Percentiles rank a stretch among this genome's conserved stretches.
Evolutionary conservation across 2,329 filamentous ascomycete genomes (phyloP).

Genomic region (Exophiala viscosa): DNA sequence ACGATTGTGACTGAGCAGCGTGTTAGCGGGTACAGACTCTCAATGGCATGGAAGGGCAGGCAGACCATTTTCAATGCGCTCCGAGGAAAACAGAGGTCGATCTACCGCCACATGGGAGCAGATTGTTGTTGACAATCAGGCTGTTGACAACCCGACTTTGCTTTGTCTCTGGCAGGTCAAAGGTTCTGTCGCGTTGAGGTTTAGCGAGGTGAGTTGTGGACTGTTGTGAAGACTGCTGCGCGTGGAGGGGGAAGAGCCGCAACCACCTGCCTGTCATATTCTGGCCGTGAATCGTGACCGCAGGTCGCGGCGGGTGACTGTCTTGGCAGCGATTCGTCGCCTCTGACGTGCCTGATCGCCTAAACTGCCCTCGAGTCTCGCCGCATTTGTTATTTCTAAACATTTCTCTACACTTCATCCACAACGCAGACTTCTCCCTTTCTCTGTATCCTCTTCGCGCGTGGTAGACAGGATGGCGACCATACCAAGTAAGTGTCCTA

Average conservation of each 20-base stretch:
- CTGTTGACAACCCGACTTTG: not conserved
- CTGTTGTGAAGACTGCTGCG: conserved; percentile 31
- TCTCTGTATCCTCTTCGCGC: not conserved
- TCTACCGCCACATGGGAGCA: conserved; percentile 15
- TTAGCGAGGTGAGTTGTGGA: not conserved
- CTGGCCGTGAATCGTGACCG: too few relatives aligned
- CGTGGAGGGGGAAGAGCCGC: not conserved
- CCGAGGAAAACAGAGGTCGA: not conserved
- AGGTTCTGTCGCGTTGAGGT: not conserved
- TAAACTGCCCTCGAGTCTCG: too few relatives aligned
- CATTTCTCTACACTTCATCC: not conserved
- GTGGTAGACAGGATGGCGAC: conserved; percentile 48
- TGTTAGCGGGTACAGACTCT: conserved; percentile 29
- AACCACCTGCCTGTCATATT: too few relatives aligned
- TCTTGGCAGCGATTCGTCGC: conserved; percentile 4
- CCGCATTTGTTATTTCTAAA: too few relatives aligned
- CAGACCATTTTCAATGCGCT: conserved; percentile 24
- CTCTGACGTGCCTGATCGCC: too few relatives aligned
- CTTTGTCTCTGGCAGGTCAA: not conserved
- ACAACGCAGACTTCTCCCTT: not conserved
- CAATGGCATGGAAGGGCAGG: conserved; percentile 3
- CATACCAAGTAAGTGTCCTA: conserved; percentile 48
- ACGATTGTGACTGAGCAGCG: conserved; percentile 74
- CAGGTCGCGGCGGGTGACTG: too few relatives aligned
- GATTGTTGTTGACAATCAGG: not conserved